Evolutionary conservation across 495 filamentous ascomycete species (phyloP).

Genomic region (Clavariopsis aquatica): DNA sequence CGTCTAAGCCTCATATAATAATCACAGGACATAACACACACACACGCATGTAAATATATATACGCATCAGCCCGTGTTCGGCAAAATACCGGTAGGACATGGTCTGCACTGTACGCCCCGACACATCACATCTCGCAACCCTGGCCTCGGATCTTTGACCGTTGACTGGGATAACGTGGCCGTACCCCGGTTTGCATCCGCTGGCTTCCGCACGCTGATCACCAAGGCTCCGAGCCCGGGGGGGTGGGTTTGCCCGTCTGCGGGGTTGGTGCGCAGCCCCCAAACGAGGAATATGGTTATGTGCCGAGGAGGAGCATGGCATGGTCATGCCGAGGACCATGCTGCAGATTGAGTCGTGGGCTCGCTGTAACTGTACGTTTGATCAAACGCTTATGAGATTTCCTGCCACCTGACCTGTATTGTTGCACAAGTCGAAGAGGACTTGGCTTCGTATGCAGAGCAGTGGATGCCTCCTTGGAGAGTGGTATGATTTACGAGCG

Average conservation of each 20-base stretch:
- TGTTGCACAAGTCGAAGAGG: too few relatives aligned
- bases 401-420: too few relatives aligned
- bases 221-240: neutral
- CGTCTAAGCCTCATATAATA: neutral
- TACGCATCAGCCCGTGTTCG: neutral
- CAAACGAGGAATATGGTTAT: neutral
- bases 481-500: too few relatives aligned
- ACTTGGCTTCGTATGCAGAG: too few relatives aligned
- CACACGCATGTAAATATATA: neutral
- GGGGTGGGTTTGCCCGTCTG: neutral
- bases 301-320: neutral
- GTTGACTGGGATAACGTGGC: slow-evolving; percentile 3
- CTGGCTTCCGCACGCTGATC: slow-evolving; percentile 6
- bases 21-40: neutral
- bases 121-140: neutral
- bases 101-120: neutral
- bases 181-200: slow-evolving; percentile 3
- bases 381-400: too few relatives aligned
- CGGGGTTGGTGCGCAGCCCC: neutral
- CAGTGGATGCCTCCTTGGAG: neutral
- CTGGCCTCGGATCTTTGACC: neutral
- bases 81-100: neutral
- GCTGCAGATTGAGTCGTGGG: too few relatives aligned
- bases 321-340: neutral
- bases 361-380: too few relatives aligned